phyloP scores from a whole-genome alignment of 129 eudicot genomes.

The Escallonia herrerae region DNA sequence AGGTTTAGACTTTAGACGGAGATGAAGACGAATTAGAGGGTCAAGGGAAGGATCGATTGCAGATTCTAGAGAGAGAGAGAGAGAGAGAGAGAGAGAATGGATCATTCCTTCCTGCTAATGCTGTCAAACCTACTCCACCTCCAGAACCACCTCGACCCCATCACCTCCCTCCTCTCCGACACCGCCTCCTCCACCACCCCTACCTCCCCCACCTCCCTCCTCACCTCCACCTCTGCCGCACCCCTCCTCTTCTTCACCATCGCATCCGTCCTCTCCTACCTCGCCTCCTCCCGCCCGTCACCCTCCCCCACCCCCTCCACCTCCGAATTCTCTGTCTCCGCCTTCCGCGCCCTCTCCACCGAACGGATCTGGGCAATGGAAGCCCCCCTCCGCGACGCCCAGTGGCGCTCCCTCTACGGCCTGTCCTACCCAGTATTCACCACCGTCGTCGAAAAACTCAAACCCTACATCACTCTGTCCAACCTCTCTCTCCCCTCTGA shows the following conservation, averaged over 20 bases:
- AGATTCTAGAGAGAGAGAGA: too few relatives aligned
- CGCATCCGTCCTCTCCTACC: slow-evolving; percentile 83
- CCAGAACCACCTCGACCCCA: slow-evolving; percentile 81
- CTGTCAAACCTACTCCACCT: slow-evolving; percentile 88
- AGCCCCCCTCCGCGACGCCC: slow-evolving; percentile 69
- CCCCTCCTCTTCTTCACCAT: slow-evolving; percentile 86
- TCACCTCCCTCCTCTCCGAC: slow-evolving; percentile 55
- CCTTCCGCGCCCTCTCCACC: slow-evolving; percentile 87
- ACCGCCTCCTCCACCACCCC: slow-evolving; percentile 41
- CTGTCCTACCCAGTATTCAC: slow-evolving; percentile 86
- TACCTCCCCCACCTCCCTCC: slow-evolving; percentile 43
- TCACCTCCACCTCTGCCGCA: slow-evolving; percentile 81
- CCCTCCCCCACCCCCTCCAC: slow-evolving; percentile 30
- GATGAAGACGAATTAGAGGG: too few relatives aligned
- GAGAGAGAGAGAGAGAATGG: slow-evolving; percentile 42
- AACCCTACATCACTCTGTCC: slow-evolving; percentile 76
- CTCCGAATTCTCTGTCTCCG: slow-evolving; percentile 61
- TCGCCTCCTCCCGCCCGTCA: slow-evolving; percentile 46
- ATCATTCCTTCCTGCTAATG: slow-evolving; percentile 69
- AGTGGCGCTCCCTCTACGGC: slow-evolving; percentile 85
- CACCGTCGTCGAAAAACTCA: slow-evolving; percentile 79
- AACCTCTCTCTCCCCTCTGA: slow-evolving; percentile 87
- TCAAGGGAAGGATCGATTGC: too few relatives aligned
- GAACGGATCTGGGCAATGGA: slow-evolving; percentile 91
- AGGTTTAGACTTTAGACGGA: too few relatives aligned